Evolutionary conservation across 1,139 yeast species (phyloP).

Genomic region (Pichia inconspicua): DNA sequence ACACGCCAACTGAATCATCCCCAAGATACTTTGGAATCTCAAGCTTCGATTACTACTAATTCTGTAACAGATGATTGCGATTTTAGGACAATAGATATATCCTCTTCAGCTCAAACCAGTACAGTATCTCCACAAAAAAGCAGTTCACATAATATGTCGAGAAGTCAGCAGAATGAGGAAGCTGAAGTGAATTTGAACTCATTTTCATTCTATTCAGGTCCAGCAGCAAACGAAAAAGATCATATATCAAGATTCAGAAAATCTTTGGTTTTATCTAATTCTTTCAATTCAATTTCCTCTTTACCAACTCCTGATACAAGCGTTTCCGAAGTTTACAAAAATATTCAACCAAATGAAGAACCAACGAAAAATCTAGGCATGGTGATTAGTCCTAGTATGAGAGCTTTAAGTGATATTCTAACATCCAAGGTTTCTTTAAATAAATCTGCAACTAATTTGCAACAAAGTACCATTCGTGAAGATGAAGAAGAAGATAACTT

Average conservation of each 20-base stretch:
- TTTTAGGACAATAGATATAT: slow-evolving; percentile 24
- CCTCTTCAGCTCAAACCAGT: slow-evolving; percentile 31
- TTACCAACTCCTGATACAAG: slow-evolving; percentile 4
- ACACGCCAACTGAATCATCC: background rate
- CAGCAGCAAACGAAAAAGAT: slow-evolving; percentile 29
- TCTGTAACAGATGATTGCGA: slow-evolving; percentile 28
- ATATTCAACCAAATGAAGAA: slow-evolving; percentile 15
- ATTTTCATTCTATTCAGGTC: slow-evolving; percentile 30
- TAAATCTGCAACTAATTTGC: background rate
- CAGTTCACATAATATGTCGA: background rate
- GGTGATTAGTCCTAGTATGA: slow-evolving; percentile 47
- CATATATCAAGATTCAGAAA: slow-evolving; percentile 42
- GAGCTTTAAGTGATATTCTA: slow-evolving; percentile 43
- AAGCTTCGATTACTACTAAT: slow-evolving; percentile 24
- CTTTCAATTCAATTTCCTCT: slow-evolving; percentile 29
- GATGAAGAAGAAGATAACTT: slow-evolving; percentile 22
- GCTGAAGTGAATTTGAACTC: slow-evolving; percentile 16
- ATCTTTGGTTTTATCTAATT: slow-evolving; percentile 42
- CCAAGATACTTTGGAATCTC: slow-evolving; percentile 9
- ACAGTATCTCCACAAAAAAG: slow-evolving; percentile 20
- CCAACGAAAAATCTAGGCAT: slow-evolving; percentile 31
- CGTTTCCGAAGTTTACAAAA: background rate
- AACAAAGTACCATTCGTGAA: slow-evolving; percentile 16
- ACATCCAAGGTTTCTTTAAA: slow-evolving; percentile 26
- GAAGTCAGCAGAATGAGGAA: background rate